Percentiles rank a stretch among this genome's conserved stretches.
Evolutionary conservation across 2,329 filamentous ascomycete genomes (phyloP).

Genomic region (Coniochaeta prunicola): DNA sequence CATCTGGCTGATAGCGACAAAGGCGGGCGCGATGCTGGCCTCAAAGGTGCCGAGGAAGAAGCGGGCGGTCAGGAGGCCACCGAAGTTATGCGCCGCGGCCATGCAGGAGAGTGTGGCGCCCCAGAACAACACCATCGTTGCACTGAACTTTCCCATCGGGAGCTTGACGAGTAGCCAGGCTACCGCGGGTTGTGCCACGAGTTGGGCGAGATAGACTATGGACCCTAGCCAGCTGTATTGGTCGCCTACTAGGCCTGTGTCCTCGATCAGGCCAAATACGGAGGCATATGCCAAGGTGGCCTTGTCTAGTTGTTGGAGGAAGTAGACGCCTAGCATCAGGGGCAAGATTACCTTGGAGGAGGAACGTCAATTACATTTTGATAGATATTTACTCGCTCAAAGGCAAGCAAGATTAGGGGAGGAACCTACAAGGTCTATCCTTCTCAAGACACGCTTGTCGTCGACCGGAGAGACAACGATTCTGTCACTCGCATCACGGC

Average conservation of each 20-base stretch:
- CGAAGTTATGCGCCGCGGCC: constrained; percentile 22
- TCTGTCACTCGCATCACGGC: constrained; percentile 21
- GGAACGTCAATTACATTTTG: background rate
- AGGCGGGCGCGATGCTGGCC: constrained; percentile 42
- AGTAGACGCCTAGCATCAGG: constrained; percentile 22
- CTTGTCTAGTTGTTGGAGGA: constrained; percentile 15
- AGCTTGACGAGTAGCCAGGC: constrained; percentile 16
- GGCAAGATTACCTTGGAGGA: constrained; percentile 29
- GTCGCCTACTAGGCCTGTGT: constrained; percentile 10
- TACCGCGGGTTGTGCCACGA: constrained; percentile 15
- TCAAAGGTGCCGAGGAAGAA: constrained; percentile 35
- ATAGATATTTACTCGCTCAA: background rate
- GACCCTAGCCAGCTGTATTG: constrained; percentile 21
- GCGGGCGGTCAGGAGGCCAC: constrained; percentile 23
- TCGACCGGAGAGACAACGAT: constrained; percentile 43
- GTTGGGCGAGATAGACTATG: constrained; percentile 28
- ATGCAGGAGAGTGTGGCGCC: constrained; percentile 17
- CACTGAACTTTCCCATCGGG: constrained; percentile 18
- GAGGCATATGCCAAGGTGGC: constrained; percentile 14
- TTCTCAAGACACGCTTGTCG: constrained; percentile 41
- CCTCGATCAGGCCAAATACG: constrained; percentile 12
- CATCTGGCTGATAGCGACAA: constrained; percentile 45
- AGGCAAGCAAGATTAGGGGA: background rate
- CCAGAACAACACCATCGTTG: constrained; percentile 15
- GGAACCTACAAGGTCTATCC: constrained; percentile 35